phyloP scores from a whole-genome alignment of 1,284 basidiomycete genomes.

The Golubevia sp. region DNA sequence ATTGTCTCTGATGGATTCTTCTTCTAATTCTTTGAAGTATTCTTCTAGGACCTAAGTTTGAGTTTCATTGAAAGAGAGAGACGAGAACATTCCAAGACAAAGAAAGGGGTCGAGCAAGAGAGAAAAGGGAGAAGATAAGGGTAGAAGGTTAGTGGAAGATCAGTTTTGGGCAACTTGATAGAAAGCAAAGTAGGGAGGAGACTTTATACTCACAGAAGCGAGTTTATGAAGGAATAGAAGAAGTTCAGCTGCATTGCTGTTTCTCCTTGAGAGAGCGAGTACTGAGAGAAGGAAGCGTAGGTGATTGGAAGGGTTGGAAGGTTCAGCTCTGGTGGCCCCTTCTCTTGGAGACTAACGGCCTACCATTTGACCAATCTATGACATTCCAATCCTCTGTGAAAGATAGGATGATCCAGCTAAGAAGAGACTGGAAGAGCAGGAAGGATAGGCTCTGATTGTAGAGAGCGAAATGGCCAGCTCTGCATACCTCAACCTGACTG shows the following conservation, averaged over 20 bases:
- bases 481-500: no score
- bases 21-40: slow-evolving; percentile 99
- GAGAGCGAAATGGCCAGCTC: background rate
- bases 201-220: slow-evolving; percentile 63
- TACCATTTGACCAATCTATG: no score
- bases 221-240: slow-evolving; percentile 96
- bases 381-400: no score
- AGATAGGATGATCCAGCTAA: no score
- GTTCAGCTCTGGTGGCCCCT: background rate
- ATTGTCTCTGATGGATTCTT: slow-evolving; percentile 98
- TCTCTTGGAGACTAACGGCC: background rate
- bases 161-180: background rate
- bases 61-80: no score
- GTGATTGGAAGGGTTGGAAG: background rate
- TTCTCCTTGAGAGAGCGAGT: slow-evolving; percentile 91
- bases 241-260: slow-evolving; percentile 93
- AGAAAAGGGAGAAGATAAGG: background rate
- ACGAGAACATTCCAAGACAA: no score
- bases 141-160: background rate
- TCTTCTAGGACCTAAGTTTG: slow-evolving; percentile 88
- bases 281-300: slow-evolving; percentile 66
- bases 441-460: background rate
- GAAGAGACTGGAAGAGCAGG: no score
- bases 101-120: background rate
- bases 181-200: background rate